Conservation (phyloP, 768 basidiomycete species). For the Daedaleopsis sinensis region DNA sequence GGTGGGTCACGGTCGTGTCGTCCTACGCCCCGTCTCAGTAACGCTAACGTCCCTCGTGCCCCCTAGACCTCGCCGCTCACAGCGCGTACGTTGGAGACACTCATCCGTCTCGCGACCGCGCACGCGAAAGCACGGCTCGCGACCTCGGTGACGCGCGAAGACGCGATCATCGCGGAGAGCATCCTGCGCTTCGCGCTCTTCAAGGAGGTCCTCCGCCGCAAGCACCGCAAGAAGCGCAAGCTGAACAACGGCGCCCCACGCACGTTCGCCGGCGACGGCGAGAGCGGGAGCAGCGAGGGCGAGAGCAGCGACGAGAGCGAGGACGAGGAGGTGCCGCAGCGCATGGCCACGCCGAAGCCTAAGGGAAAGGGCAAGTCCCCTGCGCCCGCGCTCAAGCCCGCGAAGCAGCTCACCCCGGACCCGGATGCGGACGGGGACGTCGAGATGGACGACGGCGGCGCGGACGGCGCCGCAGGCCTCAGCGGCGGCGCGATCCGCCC, state of each 20-base stretch:
- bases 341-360: constrained; percentile 50
- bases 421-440: constrained; percentile 55
- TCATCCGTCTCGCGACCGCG: constrained; percentile 97
- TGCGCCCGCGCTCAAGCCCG: constrained; percentile 1
- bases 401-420: constrained; percentile 26
- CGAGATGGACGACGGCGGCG: constrained; percentile 55
- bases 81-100: constrained; percentile 96
- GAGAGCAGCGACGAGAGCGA: constrained; percentile 48
- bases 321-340: constrained; percentile 47
- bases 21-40: background rate
- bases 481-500: constrained; percentile 50
- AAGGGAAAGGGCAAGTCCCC: constrained; percentile 21
- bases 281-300: constrained; percentile 51
- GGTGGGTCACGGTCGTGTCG: constrained; percentile 41
- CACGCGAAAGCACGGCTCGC: constrained; percentile 97
- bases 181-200: constrained; percentile 97
- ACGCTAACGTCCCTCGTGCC: background rate
- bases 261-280: constrained; percentile 47
- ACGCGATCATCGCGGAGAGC: constrained; percentile 89
- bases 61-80: constrained; percentile 92
- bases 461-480: constrained; percentile 33
- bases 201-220: constrained; percentile 91
- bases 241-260: constrained; percentile 62
- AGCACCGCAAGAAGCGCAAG: constrained; percentile 83
- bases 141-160: constrained; percentile 76